Percentiles rank a stretch among this genome's conserved stretches.
Conservation (phyloP, 257 asterid genomes). For the Oldenlandia corymbosa region DNA sequence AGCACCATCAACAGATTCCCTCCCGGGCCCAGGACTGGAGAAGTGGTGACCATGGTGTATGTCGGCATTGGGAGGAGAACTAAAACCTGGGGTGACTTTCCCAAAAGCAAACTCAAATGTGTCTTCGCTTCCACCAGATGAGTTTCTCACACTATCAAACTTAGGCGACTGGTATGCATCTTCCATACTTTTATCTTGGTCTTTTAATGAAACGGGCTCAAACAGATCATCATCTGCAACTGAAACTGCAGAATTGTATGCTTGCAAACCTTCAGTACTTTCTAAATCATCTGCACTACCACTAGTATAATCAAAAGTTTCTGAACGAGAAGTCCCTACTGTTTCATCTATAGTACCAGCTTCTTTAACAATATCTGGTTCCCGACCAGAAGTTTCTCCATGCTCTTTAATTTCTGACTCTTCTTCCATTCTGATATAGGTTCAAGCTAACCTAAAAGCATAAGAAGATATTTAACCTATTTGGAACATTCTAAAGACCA, state of each 20-base stretch:
- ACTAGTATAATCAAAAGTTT: conserved; percentile 17
- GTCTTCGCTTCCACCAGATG: conserved; percentile 53
- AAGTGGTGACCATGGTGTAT: conserved; percentile 38
- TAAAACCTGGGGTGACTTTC: conserved; percentile 37
- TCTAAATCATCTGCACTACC: conserved; percentile 28
- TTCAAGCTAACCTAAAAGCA: conserved; percentile 13
- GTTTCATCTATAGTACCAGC: conserved; percentile 27
- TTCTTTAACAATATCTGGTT: conserved; percentile 26
- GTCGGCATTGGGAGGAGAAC: conserved; percentile 43
- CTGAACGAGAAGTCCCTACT: conserved; percentile 24
- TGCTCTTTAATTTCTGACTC: conserved; percentile 35
- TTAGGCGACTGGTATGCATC: conserved; percentile 31
- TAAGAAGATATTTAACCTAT: conserved; percentile 26
- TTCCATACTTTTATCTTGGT: conserved; percentile 42
- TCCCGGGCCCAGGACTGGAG: conserved; percentile 50
- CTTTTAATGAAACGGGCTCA: conserved; percentile 71
- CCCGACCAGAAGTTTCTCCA: conserved; percentile 33
- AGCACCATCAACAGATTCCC: conserved; percentile 33
- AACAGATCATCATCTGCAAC: conserved; percentile 46
- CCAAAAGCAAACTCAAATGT: conserved; percentile 47
- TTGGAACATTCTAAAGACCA: neutral
- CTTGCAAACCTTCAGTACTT: conserved; percentile 34
- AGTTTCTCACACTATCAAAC: conserved; percentile 43
- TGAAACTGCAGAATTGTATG: conserved; percentile 38
- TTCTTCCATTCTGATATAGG: conserved; percentile 54